Conservation (phyloP, 805 yeast genomes). For the Scheffersomyces stipitis region DNA sequence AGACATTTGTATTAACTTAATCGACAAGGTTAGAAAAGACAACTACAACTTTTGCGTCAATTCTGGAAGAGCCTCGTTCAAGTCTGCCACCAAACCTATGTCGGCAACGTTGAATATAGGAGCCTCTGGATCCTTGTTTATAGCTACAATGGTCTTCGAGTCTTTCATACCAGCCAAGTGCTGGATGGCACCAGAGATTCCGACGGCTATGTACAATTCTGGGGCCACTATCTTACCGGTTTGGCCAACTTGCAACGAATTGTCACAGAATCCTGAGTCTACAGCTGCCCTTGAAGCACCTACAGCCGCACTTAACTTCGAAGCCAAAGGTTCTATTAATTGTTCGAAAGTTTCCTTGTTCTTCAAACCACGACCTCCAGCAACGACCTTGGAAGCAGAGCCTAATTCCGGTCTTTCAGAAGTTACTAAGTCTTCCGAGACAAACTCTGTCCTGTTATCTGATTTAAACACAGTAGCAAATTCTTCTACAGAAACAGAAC, state of each 20-base stretch:
- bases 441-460: constrained; percentile 55
- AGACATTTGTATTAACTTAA: too few relatives aligned
- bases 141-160: constrained; percentile 88
- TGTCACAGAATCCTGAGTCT: constrained; percentile 92
- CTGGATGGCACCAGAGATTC: constrained; percentile 96
- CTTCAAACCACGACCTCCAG: constrained; percentile 95
- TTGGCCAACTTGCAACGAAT: constrained; percentile 95
- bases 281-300: constrained; percentile 99
- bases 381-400: constrained; percentile 75
- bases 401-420: constrained; percentile 90
- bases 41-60: constrained; percentile 70
- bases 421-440: constrained; percentile 69
- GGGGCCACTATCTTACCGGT: constrained; percentile 99
- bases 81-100: constrained; percentile 84
- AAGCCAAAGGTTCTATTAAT: constrained; percentile 79
- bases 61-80: constrained; percentile 87
- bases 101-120: constrained; percentile 93
- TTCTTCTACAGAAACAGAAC: constrained; percentile 49
- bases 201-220: constrained; percentile 88
- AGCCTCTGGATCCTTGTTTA: constrained; percentile 91
- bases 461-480: constrained; percentile 35
- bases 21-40: too few relatives aligned
- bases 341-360: constrained; percentile 83
- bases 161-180: constrained; percentile 99
- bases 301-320: constrained; percentile 81